Base-by-base conservation (phyloP, 805 yeast genomes). In the Naumovozyma dairenensis region DNA sequence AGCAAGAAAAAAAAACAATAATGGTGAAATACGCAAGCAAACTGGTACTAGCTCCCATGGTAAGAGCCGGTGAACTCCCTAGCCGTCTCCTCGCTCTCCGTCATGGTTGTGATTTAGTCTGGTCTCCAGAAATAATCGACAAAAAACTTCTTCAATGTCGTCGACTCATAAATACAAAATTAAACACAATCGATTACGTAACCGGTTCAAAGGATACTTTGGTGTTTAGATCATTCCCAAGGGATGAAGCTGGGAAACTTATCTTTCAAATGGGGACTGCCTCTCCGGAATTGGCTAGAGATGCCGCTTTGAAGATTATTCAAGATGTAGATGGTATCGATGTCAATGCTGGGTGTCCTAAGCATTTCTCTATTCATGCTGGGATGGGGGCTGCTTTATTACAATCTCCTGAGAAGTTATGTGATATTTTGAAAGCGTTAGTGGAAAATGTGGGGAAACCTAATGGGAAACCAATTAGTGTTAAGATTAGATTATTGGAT, bases 381-480 rank as follows among this genome's bases (percentile, higher is more conserved):
- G 98, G 98, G 1, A 92, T 92, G 97, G 98, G 98, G 4, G 95
- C 97, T 2, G 96, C 95, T 1, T 63, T 92, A 29, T 63, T 92
- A 35, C 64, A 68, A 21, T 83, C 87, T 0, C 96, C 97, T 0
- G 95, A 83, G 29, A 60, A 72, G 25, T 64, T 92, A 13, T 80
- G 79, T 43, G 67, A 68, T 12, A 92, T 92, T 20, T 60, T 92
- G 39, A 57, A 58, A 3, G 68, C 70, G 6, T 60, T 92, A 31
- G 96, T 92, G 2, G 68, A 68, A 16, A 66, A 85, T 42, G 87
- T 92, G 1, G 98, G 98, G 5, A 65, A 58, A 35, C 93, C 93
- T 4, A 56, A 71, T 48, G 59, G 66, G 14, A 83, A 85, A 45
- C 85, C 94, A 17, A 85, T 92, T 34, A 80, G 94, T 49, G 94